phyloP scores from a whole-genome alignment of 495 filamentous ascomycete species.

The Parathielavia hyrcaniae region DNA sequence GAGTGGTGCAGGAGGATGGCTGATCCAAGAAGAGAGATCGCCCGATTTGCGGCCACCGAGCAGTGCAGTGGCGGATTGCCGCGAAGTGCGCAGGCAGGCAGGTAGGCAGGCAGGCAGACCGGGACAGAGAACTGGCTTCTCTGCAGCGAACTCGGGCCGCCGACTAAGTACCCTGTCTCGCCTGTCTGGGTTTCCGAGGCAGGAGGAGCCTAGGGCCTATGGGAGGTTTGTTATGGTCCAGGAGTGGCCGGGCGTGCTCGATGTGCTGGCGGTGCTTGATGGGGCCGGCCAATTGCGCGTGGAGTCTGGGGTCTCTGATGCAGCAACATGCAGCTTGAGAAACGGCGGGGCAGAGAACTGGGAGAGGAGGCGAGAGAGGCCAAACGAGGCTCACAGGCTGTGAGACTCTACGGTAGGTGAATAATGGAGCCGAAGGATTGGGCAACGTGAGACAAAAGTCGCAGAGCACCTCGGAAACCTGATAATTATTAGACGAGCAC shows the following conservation, averaged over 20 bases:
- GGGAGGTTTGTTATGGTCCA: slow-evolving; percentile 39
- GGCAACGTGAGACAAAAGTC: background rate
- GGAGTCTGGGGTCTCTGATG: slow-evolving; percentile 31
- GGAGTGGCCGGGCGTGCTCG: slow-evolving; percentile 33
- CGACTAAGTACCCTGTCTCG: no score
- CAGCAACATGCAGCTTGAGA: slow-evolving; percentile 32
- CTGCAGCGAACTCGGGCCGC: background rate
- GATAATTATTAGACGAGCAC: background rate
- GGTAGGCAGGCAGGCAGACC: no score
- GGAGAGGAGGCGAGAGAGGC: background rate
- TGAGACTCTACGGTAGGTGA: background rate
- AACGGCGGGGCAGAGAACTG: slow-evolving; percentile 18
- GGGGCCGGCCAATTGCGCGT: slow-evolving; percentile 32
- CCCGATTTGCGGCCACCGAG: background rate
- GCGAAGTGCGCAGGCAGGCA: background rate
- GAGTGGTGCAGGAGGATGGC: background rate
- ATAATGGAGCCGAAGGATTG: slow-evolving; percentile 1
- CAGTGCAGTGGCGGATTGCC: slow-evolving; percentile 6
- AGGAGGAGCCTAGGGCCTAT: slow-evolving; percentile 27
- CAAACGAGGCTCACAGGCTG: slow-evolving; percentile 12
- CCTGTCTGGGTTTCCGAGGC: slow-evolving; percentile 14
- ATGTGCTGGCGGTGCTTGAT: slow-evolving; percentile 39
- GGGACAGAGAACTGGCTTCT: slow-evolving; percentile 1
- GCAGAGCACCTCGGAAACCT: background rate
- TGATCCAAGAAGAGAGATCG: background rate